Base-by-base conservation (phyloP, 768 basidiomycete genomes). In the Agaricus sinodeliciosus region DNA sequence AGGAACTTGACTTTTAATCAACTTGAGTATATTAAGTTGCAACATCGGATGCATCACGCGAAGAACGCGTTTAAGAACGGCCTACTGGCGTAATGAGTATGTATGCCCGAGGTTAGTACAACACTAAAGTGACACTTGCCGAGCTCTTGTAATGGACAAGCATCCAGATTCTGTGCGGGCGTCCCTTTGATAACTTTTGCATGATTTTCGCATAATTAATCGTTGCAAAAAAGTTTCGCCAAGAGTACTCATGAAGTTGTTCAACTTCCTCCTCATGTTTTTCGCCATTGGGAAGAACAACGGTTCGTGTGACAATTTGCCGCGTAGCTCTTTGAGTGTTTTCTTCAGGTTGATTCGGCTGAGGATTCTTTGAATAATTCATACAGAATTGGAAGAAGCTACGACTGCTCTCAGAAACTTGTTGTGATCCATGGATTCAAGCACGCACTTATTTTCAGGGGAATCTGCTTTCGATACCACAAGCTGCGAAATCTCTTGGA, bases 1-100 rank as follows among this genome's bases (percentile, higher is more conserved):
- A 2, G 96, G 96, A 4, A 98, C 94, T 77, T 98, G 96, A 58
- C 92, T 94, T 75, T 99, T 99, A 75, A 98, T 94, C 54, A 98
- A 74, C 70, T 99, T 99, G 58, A 99, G 76, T 8, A 96, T 82
- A 68, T 96, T 92, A 22, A 98, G 77, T 65, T 97, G 95, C 55
- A 98, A 69, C 79, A 95, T 78, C 3, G 94, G 91, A 62, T 99
- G 96, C 60, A 89, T 84, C 9, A 99, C 94, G 69, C 90, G 83
- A 51, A 98, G 74, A 56, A 98, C 90, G 26, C 96, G 82, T 69
- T 99, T 99, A 58, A 99, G 73, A 45, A 98, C 93, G 50, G 94
- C 93, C 94, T 96, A 54, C 45, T 36, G 28, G 16, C 39, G 48
- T 46, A 26, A 51, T 36, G 15, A 51, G 25, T 41, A 25, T 15